Evolutionary conservation across 2,329 filamentous ascomycete species (phyloP).

Genomic region (Gyromitra esculenta): DNA sequence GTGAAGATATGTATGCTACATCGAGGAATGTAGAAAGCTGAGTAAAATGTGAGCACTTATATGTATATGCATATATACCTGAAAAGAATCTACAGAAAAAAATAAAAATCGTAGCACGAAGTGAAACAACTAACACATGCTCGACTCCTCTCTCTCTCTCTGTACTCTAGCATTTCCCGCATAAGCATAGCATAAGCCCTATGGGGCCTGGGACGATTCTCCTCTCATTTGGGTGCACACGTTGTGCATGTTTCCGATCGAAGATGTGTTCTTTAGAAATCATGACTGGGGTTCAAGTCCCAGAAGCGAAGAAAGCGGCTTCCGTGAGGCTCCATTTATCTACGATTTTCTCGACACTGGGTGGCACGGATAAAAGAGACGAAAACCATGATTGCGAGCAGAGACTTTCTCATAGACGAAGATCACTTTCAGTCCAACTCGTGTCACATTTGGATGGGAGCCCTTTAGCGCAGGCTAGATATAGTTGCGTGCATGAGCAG

Average conservation of each 20-base stretch:
- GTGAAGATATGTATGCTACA: too few relatives aligned
- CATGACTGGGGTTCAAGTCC: not conserved
- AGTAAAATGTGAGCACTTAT: not conserved
- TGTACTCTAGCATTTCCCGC: not conserved
- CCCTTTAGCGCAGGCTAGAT: conserved; percentile 23
- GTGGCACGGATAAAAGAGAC: not conserved
- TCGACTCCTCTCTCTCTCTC: conserved; percentile 4
- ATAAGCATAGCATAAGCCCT: conserved; percentile 33
- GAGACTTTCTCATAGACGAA: not conserved
- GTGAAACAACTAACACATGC: not conserved
- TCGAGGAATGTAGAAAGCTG: not conserved
- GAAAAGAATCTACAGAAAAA: too few relatives aligned
- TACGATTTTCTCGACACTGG: not conserved
- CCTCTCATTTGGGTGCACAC: conserved; percentile 10
- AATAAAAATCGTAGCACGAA: not conserved
- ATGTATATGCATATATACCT: too few relatives aligned
- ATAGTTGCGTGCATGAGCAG: conserved; percentile 32
- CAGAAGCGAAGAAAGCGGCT: conserved; percentile 5
- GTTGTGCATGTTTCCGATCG: conserved; percentile 24
- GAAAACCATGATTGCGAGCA: conserved; percentile 1
- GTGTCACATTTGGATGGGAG: conserved; percentile 1
- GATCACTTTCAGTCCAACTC: not conserved
- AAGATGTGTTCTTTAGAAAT: conserved; percentile 15
- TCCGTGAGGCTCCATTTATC: conserved; percentile 30
- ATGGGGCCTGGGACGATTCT: conserved; percentile 9